A percentile compares a stretch with the other conserved stretches of the same genome.
phyloP scores from a whole-genome alignment of 1,284 basidiomycete species.

The Lentinula novae-zelandiae region DNA sequence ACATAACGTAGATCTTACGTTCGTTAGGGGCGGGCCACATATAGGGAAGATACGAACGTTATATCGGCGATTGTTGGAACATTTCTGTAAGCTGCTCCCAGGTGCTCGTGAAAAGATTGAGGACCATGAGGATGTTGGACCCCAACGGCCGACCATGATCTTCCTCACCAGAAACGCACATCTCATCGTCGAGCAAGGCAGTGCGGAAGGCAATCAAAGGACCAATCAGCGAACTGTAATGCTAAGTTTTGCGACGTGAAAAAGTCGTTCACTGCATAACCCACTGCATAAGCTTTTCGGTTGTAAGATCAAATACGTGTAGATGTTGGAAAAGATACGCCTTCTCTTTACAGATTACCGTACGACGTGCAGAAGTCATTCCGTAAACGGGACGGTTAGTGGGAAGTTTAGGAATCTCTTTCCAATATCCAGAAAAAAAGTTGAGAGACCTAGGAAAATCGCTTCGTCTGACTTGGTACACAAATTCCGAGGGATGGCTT shows the following conservation, averaged over 20 bases:
- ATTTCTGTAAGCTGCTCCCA: slow-evolving; percentile 11
- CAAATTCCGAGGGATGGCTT: not conserved
- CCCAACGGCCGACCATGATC: slow-evolving; percentile 5
- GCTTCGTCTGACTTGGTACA: not conserved
- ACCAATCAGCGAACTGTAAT: not conserved
- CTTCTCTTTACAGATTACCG: slow-evolving; percentile 3
- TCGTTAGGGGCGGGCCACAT: slow-evolving; percentile 10
- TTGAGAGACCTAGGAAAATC: not conserved
- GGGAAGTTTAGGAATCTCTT: not conserved
- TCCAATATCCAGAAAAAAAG: not conserved
- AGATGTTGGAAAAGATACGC: slow-evolving; percentile 1
- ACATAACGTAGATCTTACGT: slow-evolving; percentile 11
- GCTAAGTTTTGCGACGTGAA: not conserved
- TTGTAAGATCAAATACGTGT: slow-evolving; percentile 7
- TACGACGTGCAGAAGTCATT: not conserved
- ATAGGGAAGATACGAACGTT: slow-evolving; percentile 7
- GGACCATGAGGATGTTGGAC: slow-evolving; percentile 14
- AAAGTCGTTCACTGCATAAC: not conserved
- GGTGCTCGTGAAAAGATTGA: slow-evolving; percentile 8
- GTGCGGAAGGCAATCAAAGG: not conserved
- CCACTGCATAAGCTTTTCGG: not conserved
- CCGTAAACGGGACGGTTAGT: not conserved
- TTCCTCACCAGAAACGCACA: slow-evolving; percentile 15
- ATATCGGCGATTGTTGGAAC: not conserved
- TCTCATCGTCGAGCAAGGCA: slow-evolving; percentile 3